Percentiles rank a stretch among this genome's conserved stretches.
These are phyloP conservation scores for Linnemannia elongata DNA, from an alignment of 192 early-diverging fungal genomes.

Conservation along the genomic window DNA sequence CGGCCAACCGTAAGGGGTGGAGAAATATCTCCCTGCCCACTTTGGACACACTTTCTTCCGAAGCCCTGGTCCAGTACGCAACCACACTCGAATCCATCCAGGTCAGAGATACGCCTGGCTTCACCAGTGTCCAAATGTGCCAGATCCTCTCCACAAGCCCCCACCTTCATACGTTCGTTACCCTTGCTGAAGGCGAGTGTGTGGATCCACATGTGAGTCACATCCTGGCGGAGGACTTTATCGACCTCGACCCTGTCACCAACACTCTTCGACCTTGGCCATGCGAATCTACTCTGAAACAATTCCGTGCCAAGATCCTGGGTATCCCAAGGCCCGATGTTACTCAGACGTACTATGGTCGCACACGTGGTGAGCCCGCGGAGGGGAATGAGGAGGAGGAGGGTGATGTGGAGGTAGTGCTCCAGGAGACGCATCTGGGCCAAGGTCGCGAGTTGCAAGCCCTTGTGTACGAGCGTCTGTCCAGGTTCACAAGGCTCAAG, in stretches of 20 bases:
- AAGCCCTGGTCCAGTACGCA: background rate
- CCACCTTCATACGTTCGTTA: background rate
- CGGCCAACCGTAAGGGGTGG: background rate
- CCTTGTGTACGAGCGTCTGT: slow-evolving; percentile 15
- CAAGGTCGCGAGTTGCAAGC: background rate
- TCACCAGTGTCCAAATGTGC: background rate
- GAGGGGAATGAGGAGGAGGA: background rate
- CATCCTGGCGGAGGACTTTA: background rate
- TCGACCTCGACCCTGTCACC: background rate
- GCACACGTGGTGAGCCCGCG: too few species aligned
- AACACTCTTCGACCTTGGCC: background rate
- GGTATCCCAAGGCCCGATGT: slow-evolving; percentile 10
- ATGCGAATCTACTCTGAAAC: slow-evolving; percentile 6
- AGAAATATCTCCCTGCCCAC: background rate
- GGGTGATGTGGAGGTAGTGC: background rate
- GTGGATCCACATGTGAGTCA: background rate
- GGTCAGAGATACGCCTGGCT: background rate
- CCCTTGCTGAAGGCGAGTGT: background rate
- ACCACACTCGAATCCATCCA: background rate
- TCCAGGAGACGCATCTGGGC: background rate
- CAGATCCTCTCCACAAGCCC: background rate
- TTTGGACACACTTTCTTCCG: background rate
- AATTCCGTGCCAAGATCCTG: background rate
- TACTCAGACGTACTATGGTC: too few species aligned
- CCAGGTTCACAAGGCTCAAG: background rate